Evolutionary conservation across 148 eudicot species (phyloP).

Genomic region (Vaccinium darrowii): DNA sequence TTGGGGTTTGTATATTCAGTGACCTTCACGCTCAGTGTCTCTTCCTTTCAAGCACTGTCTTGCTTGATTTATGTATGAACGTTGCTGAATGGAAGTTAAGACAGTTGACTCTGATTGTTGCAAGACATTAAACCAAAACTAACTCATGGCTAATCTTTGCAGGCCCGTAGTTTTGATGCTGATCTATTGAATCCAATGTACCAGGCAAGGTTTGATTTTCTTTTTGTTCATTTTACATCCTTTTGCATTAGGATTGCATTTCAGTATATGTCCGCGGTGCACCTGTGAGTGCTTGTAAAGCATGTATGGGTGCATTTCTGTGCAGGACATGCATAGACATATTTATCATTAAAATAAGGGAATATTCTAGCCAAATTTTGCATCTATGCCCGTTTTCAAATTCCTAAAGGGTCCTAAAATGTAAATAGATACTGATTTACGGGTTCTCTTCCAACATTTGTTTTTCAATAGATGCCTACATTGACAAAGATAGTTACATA

Average conservation of each 20-base stretch:
- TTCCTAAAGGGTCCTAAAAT: not conserved
- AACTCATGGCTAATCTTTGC: conserved; percentile 22
- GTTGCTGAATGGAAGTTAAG: not conserved
- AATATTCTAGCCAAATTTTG: conserved; percentile 1
- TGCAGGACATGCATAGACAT: not conserved
- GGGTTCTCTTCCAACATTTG: not conserved
- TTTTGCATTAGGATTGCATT: not conserved
- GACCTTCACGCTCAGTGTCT: not conserved
- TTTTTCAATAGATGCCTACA: not conserved
- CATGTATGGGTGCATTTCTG: not conserved
- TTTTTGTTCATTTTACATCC: not conserved
- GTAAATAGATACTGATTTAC: not conserved
- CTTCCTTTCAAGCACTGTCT: not conserved
- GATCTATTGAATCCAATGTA: conserved; percentile 82
- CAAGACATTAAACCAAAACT: not conserved
- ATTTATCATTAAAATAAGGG: not conserved
- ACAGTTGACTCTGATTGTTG: not conserved
- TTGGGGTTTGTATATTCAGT: not conserved
- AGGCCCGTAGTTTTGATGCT: conserved; percentile 79
- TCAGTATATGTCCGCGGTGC: not conserved
- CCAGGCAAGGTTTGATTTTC: conserved; percentile 59
- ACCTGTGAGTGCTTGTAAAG: not conserved
- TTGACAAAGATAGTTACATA: not conserved
- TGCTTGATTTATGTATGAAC: not conserved
- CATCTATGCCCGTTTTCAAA: not conserved